phyloP scores from a whole-genome alignment of 23 red algal species.

The Pyropia yezoensis region DNA sequence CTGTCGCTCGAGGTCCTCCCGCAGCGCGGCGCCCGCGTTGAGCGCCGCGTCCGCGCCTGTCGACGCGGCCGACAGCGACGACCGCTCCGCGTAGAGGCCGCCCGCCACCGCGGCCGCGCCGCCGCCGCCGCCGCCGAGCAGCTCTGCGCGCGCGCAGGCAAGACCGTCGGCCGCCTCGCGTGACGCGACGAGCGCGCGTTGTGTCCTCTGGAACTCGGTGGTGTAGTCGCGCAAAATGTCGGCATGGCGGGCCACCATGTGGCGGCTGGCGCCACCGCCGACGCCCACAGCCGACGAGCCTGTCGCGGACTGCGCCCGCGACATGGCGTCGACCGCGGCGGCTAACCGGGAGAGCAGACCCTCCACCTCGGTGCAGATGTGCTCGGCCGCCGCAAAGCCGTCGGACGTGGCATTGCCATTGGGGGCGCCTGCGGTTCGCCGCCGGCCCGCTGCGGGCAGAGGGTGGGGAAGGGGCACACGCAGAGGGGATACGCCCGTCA shows the following conservation, averaged over 20 bases:
- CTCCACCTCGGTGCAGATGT: slow-evolving; percentile 59
- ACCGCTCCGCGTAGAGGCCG: slow-evolving; percentile 33
- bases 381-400: slow-evolving; percentile 17
- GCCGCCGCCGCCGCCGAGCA: background rate
- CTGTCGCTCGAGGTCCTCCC: slow-evolving; percentile 86
- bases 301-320: background rate
- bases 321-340: slow-evolving; percentile 47
- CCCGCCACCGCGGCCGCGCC: slow-evolving; percentile 9
- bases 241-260: slow-evolving; percentile 61
- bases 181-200: background rate
- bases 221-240: slow-evolving; percentile 86
- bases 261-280: slow-evolving; percentile 4
- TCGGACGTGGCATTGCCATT: background rate
- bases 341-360: slow-evolving; percentile 41
- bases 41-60: slow-evolving; percentile 50
- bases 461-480: background rate
- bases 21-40: slow-evolving; percentile 59
- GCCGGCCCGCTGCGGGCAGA: slow-evolving; percentile 38
- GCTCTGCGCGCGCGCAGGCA: slow-evolving; percentile 4
- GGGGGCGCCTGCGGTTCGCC: slow-evolving; percentile 28
- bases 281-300: background rate
- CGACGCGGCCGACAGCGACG: slow-evolving; percentile 23
- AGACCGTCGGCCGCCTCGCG: slow-evolving; percentile 38
- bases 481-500: background rate
- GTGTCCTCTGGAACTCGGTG: slow-evolving; percentile 69